Evolutionary conservation across 257 asterid genomes (phyloP).

Genomic region (Misopates orontium): DNA sequence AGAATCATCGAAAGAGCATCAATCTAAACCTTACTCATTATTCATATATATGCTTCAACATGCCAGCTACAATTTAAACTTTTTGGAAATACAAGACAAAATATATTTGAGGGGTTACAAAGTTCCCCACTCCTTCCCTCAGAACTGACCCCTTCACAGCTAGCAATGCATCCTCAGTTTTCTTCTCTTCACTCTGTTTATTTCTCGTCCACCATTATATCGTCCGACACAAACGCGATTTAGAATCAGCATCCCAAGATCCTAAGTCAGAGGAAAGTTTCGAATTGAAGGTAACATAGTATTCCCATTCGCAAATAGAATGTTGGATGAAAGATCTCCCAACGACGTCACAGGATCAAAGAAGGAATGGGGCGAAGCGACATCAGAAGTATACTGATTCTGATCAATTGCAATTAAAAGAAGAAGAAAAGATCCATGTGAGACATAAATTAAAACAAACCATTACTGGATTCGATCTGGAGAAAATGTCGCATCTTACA

Average conservation of each 20-base stretch:
- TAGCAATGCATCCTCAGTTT: slow-evolving; percentile 77
- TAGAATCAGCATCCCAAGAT: slow-evolving; percentile 35
- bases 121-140: slow-evolving; percentile 50
- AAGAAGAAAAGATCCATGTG: no score
- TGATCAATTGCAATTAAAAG: no score
- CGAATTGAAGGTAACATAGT: slow-evolving; percentile 68
- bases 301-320: slow-evolving; percentile 94
- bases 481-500: no score
- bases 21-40: no score
- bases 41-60: no score
- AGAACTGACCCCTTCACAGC: slow-evolving; percentile 80
- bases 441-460: no score
- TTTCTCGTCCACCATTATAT: slow-evolving; percentile 70
- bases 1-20: no score
- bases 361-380: slow-evolving; percentile 44
- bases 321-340: slow-evolving; percentile 71
- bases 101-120: no score
- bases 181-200: slow-evolving; percentile 54
- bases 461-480: no score
- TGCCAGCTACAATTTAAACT: no score
- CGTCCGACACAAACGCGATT: slow-evolving; percentile 79
- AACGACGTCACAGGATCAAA: slow-evolving; percentile 66
- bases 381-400: no score
- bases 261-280: slow-evolving; percentile 60
- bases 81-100: no score